phyloP scores from a whole-genome alignment of 345 rosid genomes.

The Acer negundo region DNA sequence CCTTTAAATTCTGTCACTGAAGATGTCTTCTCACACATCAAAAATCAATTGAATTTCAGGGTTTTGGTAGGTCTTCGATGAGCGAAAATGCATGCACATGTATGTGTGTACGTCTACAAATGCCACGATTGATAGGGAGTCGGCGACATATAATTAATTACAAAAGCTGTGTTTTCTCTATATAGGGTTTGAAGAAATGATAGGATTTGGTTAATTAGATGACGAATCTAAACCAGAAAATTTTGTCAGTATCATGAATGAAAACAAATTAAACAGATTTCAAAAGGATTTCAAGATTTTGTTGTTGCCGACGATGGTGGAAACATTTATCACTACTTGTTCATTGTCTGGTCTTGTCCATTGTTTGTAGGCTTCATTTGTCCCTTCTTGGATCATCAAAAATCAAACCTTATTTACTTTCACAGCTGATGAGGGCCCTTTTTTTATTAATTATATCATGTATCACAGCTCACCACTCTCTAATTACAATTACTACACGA shows the following conservation, averaged over 20 bases:
- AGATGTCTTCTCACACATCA: too few relatives aligned
- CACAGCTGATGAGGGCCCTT: slow-evolving; percentile 16
- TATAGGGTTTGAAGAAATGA: slow-evolving; percentile 19
- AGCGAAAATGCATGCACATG: background rate
- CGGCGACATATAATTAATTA: slow-evolving; percentile 23
- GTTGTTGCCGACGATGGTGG: slow-evolving; percentile 34
- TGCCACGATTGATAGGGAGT: slow-evolving; percentile 34
- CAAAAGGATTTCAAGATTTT: slow-evolving; percentile 43
- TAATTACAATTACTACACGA: background rate
- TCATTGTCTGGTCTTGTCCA: slow-evolving; percentile 11
- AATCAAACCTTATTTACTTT: background rate
- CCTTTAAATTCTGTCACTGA: too few relatives aligned
- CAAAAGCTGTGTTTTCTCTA: background rate
- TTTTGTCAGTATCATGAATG: slow-evolving; percentile 33
- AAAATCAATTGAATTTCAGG: too few relatives aligned
- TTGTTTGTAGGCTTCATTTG: slow-evolving; percentile 25
- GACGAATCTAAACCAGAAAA: slow-evolving; percentile 22
- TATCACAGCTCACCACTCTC: slow-evolving; percentile 27
- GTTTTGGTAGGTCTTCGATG: background rate
- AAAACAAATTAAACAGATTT: slow-evolving; percentile 28
- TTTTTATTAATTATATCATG: slow-evolving; percentile 13
- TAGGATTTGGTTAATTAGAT: slow-evolving; percentile 11
- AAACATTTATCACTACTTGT: slow-evolving; percentile 12
- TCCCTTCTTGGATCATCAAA: slow-evolving; percentile 10
- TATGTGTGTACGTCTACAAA: background rate